A percentile compares a stretch with the other conserved stretches of the same genome.
Evolutionary conservation across 257 asterid genomes (phyloP).

Genomic region (Salvia hispanica): DNA sequence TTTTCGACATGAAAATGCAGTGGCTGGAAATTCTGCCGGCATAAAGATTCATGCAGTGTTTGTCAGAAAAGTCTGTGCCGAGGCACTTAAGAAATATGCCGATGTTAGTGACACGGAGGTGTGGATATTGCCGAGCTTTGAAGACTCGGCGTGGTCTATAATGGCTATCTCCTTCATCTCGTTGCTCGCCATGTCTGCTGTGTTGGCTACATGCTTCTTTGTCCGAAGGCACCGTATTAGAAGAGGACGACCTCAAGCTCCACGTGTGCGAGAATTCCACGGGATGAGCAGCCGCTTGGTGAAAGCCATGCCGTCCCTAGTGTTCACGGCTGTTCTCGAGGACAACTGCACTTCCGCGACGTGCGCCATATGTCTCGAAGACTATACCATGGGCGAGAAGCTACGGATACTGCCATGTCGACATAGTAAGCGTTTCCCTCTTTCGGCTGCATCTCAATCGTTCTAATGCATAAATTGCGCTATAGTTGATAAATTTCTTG

Average conservation of each 20-base stretch:
- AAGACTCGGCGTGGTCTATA: conserved; percentile 77
- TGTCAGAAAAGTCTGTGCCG: conserved; percentile 63
- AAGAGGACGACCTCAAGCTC: conserved; percentile 57
- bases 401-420: conserved; percentile 79
- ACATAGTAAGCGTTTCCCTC: conserved; percentile 61
- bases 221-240: conserved; percentile 73
- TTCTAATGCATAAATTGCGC: not conserved
- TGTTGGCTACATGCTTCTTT: conserved; percentile 83
- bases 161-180: conserved; percentile 86
- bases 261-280: conserved; percentile 67
- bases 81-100: conserved; percentile 48
- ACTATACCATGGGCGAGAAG: conserved; percentile 77
- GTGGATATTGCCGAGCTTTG: conserved; percentile 69
- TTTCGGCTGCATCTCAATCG: no score
- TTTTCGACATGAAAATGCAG: conserved; percentile 49
- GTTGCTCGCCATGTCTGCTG: conserved; percentile 81
- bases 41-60: conserved; percentile 68
- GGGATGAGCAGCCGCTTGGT: conserved; percentile 88
- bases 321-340: conserved; percentile 76
- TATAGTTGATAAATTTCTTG: conserved; percentile 11
- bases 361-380: conserved; percentile 94
- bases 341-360: conserved; percentile 78
- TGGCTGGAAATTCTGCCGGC: conserved; percentile 78
- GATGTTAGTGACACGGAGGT: conserved; percentile 41
- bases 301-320: conserved; percentile 80